Conservation (phyloP, 345 rosid species). For the Bruguiera parviflora region DNA sequence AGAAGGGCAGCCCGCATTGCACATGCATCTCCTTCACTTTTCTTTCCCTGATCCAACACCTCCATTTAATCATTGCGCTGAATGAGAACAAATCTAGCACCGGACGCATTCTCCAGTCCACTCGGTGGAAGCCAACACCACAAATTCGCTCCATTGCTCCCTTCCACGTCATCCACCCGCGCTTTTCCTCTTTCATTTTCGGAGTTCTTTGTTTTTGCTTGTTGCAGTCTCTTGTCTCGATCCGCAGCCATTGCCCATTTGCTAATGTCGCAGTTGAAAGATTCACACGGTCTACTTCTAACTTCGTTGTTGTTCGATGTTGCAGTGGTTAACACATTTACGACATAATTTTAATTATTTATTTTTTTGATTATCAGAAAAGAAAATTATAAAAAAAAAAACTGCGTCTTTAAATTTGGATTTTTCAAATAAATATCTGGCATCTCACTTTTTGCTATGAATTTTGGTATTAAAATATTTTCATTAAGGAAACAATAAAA, state of each 20-base stretch:
- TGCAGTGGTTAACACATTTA: too few species aligned
- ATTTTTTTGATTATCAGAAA: too few species aligned
- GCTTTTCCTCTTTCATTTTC: neutral
- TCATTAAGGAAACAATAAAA: too few species aligned
- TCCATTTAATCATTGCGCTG: slow-evolving; percentile 45
- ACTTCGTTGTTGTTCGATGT: neutral
- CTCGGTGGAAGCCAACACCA: slow-evolving; percentile 41
- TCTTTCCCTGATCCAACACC: slow-evolving; percentile 31
- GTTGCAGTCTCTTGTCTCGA: neutral
- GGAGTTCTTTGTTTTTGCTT: neutral
- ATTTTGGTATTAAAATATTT: too few species aligned
- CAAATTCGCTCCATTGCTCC: slow-evolving; percentile 8
- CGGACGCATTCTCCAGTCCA: slow-evolving; percentile 21
- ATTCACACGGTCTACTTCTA: neutral
- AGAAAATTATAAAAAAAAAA: too few species aligned
- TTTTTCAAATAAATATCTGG: too few species aligned
- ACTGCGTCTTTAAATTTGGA: too few species aligned
- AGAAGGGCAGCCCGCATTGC: slow-evolving; percentile 36
- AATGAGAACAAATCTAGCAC: slow-evolving; percentile 17
- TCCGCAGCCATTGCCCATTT: neutral
- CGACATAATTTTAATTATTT: too few species aligned
- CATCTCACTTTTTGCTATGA: too few species aligned
- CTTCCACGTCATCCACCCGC: slow-evolving; percentile 17
- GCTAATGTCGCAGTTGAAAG: neutral
- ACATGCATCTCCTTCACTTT: slow-evolving; percentile 40